Conservation (phyloP, 257 asterid genomes). For the Cruciata laevipes region DNA sequence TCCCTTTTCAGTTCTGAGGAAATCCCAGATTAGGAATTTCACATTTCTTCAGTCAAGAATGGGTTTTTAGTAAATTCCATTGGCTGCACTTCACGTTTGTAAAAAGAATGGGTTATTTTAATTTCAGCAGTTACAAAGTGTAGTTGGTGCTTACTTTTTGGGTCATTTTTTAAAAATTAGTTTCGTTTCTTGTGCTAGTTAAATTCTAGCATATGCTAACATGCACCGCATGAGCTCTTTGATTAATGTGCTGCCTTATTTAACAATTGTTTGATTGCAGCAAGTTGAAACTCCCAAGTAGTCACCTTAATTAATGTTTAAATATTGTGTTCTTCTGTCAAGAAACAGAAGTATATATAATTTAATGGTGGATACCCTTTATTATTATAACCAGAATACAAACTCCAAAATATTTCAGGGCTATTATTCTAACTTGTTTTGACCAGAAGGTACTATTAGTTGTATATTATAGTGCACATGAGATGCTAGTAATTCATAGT, state of each 20-base stretch:
- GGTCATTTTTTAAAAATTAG: not conserved
- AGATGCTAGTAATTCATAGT: constrained; percentile 22
- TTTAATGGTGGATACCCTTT: constrained; percentile 11
- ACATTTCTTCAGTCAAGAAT: not conserved
- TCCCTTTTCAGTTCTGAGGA: not conserved
- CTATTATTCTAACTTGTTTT: constrained; percentile 16
- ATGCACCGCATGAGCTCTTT: constrained; percentile 38
- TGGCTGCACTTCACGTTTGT: constrained; percentile 7
- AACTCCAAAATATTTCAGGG: constrained; percentile 10
- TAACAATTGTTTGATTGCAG: constrained; percentile 10
- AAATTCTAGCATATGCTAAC: constrained; percentile 29
- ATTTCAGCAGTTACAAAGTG: constrained; percentile 6
- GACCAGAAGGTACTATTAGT: constrained; percentile 24
- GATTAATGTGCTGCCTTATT: constrained; percentile 14
- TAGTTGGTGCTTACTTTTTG: constrained; percentile 7
- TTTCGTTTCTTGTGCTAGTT: constrained; percentile 22
- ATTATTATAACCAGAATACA: constrained; percentile 16
- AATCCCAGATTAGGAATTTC: not conserved
- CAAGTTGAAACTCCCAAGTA: constrained; percentile 24
- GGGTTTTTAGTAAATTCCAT: not conserved
- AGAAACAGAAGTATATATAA: constrained; percentile 15
- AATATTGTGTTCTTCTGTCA: constrained; percentile 16
- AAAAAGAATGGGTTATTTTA: constrained; percentile 5
- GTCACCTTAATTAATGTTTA: constrained; percentile 17
- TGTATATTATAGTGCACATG: constrained; percentile 28